Evolutionary conservation across 2,329 filamentous ascomycete species (phyloP).

Genomic region (Colletotrichum sp.): DNA sequence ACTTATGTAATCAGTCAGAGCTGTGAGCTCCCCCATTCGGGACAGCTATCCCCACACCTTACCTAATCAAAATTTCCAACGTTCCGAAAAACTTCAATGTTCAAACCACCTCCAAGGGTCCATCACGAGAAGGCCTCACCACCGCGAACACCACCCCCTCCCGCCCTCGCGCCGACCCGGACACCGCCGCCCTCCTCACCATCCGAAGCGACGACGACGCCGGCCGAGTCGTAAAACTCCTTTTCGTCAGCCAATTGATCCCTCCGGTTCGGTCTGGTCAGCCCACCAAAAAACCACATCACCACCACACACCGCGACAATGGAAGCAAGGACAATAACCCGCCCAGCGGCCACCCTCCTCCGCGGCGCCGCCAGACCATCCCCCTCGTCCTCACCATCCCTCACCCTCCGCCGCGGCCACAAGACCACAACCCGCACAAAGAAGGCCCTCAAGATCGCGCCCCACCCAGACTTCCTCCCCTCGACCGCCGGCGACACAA

Average conservation of each 20-base stretch:
- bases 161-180: background rate
- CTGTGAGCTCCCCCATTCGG: background rate
- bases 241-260: background rate
- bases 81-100: slow-evolving; percentile 19
- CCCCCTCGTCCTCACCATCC: background rate
- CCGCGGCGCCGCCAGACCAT: slow-evolving; percentile 17
- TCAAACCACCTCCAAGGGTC: background rate
- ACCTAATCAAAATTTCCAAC: slow-evolving; percentile 15
- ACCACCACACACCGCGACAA: background rate
- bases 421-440: slow-evolving; percentile 59
- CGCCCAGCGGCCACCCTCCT: slow-evolving; percentile 36
- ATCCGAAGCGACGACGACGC: slow-evolving; percentile 6
- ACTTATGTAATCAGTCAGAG: background rate
- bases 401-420: slow-evolving; percentile 41
- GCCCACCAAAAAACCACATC: background rate
- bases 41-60: slow-evolving; percentile 9
- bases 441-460: slow-evolving; percentile 62
- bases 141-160: background rate
- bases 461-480: slow-evolving; percentile 66
- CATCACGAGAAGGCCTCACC: background rate
- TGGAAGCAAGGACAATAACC: slow-evolving; percentile 22
- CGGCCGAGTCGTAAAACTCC: background rate
- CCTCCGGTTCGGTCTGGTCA: background rate
- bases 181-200: background rate
- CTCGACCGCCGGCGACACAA: slow-evolving; percentile 41